Evolutionary conservation across 192 early-diverging fungal genomes (phyloP).

Genomic region (Podila epigama): DNA sequence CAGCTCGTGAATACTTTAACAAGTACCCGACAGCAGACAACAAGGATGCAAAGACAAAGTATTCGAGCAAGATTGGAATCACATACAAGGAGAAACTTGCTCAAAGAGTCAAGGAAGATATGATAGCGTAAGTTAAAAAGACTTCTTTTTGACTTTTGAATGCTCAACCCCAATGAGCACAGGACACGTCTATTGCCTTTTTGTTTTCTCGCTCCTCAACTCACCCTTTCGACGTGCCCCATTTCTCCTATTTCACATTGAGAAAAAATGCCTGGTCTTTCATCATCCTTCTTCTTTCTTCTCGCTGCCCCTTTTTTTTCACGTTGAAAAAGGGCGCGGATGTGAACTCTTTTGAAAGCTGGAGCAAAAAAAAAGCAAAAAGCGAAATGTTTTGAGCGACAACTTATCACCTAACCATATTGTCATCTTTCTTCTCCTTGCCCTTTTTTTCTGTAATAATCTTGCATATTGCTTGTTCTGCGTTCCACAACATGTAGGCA

Average conservation of each 20-base stretch:
- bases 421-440: too few relatives aligned
- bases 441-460: not conserved
- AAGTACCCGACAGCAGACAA: constrained; percentile 60
- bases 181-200: not conserved
- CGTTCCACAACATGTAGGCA: constrained; percentile 1
- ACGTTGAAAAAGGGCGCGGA: not conserved
- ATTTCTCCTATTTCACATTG: not conserved
- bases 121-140: constrained; percentile 36
- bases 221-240: not conserved
- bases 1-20: constrained; percentile 83
- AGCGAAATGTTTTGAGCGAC: too few relatives aligned
- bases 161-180: not conserved
- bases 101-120: constrained; percentile 78
- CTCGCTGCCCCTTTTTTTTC: not conserved
- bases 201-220: not conserved
- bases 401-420: too few relatives aligned
- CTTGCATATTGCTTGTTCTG: not conserved
- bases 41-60: constrained; percentile 84
- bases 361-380: too few relatives aligned
- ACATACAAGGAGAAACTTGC: constrained; percentile 84
- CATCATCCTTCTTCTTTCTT: not conserved
- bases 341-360: too few relatives aligned
- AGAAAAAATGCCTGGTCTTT: not conserved
- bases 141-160: not conserved
- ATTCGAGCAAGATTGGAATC: constrained; percentile 72